Percentiles rank a stretch among this genome's conserved stretches.
Conservation (phyloP, 305 asterid species). For the Vinca major region DNA sequence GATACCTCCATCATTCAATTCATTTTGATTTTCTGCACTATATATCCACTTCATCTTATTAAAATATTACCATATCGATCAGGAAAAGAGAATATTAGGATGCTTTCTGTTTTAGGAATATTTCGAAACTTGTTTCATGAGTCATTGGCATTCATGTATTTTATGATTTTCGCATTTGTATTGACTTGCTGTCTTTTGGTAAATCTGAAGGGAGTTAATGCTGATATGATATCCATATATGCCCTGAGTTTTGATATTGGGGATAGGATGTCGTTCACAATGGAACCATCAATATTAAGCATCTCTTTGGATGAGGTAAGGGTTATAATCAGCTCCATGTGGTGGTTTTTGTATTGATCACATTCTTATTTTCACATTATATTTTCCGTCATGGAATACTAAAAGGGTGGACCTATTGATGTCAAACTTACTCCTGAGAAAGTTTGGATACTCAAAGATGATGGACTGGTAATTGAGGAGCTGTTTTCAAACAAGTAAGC, state of each 20-base stretch:
- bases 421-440: constrained; percentile 55
- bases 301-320: constrained; percentile 63
- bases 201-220: constrained; percentile 45
- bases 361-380: constrained; percentile 12
- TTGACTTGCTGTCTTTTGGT: constrained; percentile 18
- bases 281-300: constrained; percentile 43
- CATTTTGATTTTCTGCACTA: not conserved
- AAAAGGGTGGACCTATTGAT: constrained; percentile 66
- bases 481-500: constrained; percentile 50
- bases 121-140: not conserved
- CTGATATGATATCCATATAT: constrained; percentile 41
- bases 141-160: constrained; percentile 1
- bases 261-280: constrained; percentile 41
- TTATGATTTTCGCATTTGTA: constrained; percentile 16
- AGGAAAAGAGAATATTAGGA: not conserved
- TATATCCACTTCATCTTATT: not conserved
- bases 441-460: constrained; percentile 80
- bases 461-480: constrained; percentile 54
- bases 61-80: not conserved
- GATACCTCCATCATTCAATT: not conserved
- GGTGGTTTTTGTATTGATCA: not conserved
- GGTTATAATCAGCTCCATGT: constrained; percentile 14
- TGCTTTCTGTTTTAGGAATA: not conserved
- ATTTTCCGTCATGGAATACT: constrained; percentile 20
- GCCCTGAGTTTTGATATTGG: constrained; percentile 41